Percentiles rank a stretch among this genome's conserved stretches.
Evolutionary conservation across 768 basidiomycete genomes (phyloP).

Genomic region (Hirschioporus abietinus): DNA sequence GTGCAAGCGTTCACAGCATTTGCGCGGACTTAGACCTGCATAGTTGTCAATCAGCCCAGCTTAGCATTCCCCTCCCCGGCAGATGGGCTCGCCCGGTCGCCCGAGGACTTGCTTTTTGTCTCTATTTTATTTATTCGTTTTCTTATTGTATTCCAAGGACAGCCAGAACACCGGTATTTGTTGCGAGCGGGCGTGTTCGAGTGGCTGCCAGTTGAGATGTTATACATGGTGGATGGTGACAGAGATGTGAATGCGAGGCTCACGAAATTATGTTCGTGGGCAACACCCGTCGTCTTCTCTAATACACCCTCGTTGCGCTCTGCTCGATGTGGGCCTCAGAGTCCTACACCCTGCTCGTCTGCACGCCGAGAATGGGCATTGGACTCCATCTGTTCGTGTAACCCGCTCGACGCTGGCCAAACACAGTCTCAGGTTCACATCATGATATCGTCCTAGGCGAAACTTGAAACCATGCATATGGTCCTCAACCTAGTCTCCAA

Average conservation of each 20-base stretch:
- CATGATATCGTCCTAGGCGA: not conserved
- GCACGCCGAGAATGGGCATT: not conserved
- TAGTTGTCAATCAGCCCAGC: not conserved
- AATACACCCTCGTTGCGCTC: not conserved
- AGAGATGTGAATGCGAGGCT: not conserved
- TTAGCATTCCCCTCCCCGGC: not conserved
- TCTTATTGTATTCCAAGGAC: no score
- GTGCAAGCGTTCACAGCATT: constrained; percentile 1
- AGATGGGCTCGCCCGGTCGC: not conserved
- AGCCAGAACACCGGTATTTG: not conserved
- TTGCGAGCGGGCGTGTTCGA: not conserved
- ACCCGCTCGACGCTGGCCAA: not conserved
- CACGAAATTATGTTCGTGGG: not conserved
- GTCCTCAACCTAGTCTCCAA: not conserved
- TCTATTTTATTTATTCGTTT: not conserved
- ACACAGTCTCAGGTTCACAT: not conserved
- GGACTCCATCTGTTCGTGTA: no score
- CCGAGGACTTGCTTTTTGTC: not conserved
- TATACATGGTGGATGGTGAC: not conserved
- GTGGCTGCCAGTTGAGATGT: not conserved
- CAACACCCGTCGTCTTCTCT: not conserved
- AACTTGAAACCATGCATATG: no score
- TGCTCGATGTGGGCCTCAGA: not conserved
- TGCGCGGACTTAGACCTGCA: not conserved
- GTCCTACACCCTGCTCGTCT: not conserved